Evolutionary conservation across 2,329 filamentous ascomycete species (phyloP).

Genomic region (Fusarium longipes): DNA sequence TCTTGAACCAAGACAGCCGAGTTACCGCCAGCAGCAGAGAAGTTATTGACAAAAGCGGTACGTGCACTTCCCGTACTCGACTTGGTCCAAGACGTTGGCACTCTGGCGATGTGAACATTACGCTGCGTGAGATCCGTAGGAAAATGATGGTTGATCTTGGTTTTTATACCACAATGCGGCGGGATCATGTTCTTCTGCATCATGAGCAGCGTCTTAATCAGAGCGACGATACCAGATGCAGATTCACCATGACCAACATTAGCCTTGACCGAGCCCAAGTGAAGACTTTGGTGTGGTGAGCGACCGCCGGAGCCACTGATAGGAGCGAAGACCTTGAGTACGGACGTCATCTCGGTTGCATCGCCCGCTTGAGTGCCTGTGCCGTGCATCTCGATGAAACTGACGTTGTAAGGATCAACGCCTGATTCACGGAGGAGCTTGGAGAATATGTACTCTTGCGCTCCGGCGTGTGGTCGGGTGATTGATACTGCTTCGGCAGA

Average conservation of each 20-base stretch:
- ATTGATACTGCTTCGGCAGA: constrained; percentile 32
- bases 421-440: constrained; percentile 76
- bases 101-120: neutral
- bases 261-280: constrained; percentile 72
- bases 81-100: constrained; percentile 1
- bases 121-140: neutral
- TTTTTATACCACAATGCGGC: constrained; percentile 42
- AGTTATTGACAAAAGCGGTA: neutral
- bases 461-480: constrained; percentile 73
- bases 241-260: constrained; percentile 69
- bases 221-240: neutral
- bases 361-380: constrained; percentile 91
- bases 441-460: constrained; percentile 68
- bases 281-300: constrained; percentile 63
- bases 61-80: constrained; percentile 17
- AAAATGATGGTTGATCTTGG: constrained; percentile 2
- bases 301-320: constrained; percentile 53
- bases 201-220: constrained; percentile 3
- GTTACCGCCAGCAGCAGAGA: constrained; percentile 1
- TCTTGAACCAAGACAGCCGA: neutral
- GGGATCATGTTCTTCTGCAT: constrained; percentile 1
- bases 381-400: constrained; percentile 91
- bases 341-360: constrained; percentile 82
- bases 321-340: constrained; percentile 68
- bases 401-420: constrained; percentile 81